Evolutionary conservation across 805 yeast genomes (phyloP).

Genomic region (Candida manassasensis): DNA sequence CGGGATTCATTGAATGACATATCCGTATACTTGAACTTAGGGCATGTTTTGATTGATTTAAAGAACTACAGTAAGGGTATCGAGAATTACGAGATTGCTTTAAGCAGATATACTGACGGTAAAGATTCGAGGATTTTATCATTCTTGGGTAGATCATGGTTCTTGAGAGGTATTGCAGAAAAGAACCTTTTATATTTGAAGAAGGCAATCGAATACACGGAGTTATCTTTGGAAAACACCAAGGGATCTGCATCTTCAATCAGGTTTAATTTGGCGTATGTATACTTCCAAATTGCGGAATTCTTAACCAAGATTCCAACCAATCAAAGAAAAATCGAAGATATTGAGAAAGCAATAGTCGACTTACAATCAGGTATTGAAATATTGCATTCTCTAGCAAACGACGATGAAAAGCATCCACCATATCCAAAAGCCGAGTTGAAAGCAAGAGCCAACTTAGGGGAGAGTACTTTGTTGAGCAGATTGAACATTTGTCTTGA

Average conservation of each 20-base stretch:
- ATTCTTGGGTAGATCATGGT: slow-evolving; percentile 86
- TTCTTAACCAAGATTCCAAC: slow-evolving; percentile 57
- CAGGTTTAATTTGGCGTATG: slow-evolving; percentile 75
- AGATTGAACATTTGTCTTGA: slow-evolving; percentile 66
- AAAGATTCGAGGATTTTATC: slow-evolving; percentile 65
- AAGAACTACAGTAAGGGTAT: slow-evolving; percentile 81
- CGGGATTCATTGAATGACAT: slow-evolving; percentile 86
- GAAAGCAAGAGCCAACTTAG: slow-evolving; percentile 82
- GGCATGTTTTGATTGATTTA: slow-evolving; percentile 80
- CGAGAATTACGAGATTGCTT: slow-evolving; percentile 81
- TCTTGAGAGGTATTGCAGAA: slow-evolving; percentile 66
- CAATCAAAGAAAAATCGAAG: slow-evolving; percentile 56
- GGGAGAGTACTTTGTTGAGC: slow-evolving; percentile 66
- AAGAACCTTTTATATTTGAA: slow-evolving; percentile 56
- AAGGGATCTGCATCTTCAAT: slow-evolving; percentile 38
- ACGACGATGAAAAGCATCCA: slow-evolving; percentile 50
- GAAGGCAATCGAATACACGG: slow-evolving; percentile 59
- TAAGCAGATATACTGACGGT: slow-evolving; percentile 56
- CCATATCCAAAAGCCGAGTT: slow-evolving; percentile 79
- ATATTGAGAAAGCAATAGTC: slow-evolving; percentile 50
- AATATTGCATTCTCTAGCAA: slow-evolving; percentile 53
- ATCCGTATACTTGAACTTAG: slow-evolving; percentile 78
- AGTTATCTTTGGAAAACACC: slow-evolving; percentile 45
- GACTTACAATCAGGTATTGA: slow-evolving; percentile 62
- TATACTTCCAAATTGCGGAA: slow-evolving; percentile 85